Evolutionary conservation across 2,329 filamentous ascomycete genomes (phyloP), one percentile per base, ranked within the genome.

Genomic region (Fusarium nelsonii): DNA sequence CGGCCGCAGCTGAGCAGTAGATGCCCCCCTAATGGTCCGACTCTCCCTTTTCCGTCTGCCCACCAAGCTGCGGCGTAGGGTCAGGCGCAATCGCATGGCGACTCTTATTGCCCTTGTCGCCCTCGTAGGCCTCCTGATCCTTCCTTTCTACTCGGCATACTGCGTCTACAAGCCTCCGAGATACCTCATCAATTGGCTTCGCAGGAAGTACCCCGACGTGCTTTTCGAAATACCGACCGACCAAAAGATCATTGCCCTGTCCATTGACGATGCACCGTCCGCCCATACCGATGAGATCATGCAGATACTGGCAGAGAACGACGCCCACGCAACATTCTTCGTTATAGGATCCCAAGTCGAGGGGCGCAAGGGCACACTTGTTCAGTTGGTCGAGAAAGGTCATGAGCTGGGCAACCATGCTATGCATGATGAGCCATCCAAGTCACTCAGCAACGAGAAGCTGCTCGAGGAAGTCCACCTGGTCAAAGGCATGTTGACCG

Each of bases 401-500:
- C 87, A 91, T 77, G 91, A 94, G 81, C 83, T 97, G 5, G 94
- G 87, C 26, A 97, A 97, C 80, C 94, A 97, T 79, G 94, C 92
- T 11, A 94, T 96, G 92, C 87, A 89, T 77, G 94, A 97, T 79
- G 92, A 96, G 81, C 89, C 93, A 1, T 91, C 90, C 11, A 84
- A 87, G 44, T 82, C 82, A 0, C 82, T 97, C 28, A 79, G 83
- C 40, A 84, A 89, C 52, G 81, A 81, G 1, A 84, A 86, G 65
- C 85, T 97, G 2, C 80, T 83, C 36, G 74, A 77, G 2, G 88
- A 97, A 81, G 90, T 97, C 52, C 75, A 78, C 14, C 71, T 83
- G 12, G 92, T 97, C 16, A 88, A 93, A 70, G 76, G 68, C 0
- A 82, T 87, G 74, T 87, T 94, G 51, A 79, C 83, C 10, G 71